phyloP scores from a whole-genome alignment of 176 grass and related monocot genomes.

The Guadua angustifolia region DNA sequence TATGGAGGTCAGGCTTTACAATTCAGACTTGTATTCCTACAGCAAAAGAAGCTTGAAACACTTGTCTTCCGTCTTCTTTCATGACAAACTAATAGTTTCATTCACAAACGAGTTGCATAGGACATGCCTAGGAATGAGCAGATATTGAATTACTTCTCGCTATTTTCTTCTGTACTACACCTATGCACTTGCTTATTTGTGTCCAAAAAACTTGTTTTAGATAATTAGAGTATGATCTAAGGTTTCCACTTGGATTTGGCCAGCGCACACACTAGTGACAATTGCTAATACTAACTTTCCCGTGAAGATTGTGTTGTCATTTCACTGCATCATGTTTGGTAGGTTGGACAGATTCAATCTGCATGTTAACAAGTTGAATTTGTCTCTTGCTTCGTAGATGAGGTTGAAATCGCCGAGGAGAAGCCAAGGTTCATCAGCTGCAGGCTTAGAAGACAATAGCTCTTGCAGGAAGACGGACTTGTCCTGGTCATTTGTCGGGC shows the following conservation, averaged over 20 bases:
- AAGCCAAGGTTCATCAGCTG: too few species aligned
- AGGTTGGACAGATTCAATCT: constrained; percentile 26
- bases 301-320: constrained; percentile 17
- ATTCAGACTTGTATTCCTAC: constrained; percentile 27
- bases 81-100: constrained; percentile 7
- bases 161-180: constrained; percentile 19
- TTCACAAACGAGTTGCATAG: neutral
- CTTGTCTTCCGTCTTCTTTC: constrained; percentile 2
- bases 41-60: constrained; percentile 25
- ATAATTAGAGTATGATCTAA: neutral
- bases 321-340: constrained; percentile 27
- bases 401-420: too few species aligned
- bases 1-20: constrained; percentile 20
- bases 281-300: constrained; percentile 22
- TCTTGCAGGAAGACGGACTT: too few species aligned
- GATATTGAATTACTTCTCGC: neutral
- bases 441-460: too few species aligned
- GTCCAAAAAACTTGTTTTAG: constrained; percentile 21
- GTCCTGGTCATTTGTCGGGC: too few species aligned
- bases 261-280: constrained; percentile 4
- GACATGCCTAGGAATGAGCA: constrained; percentile 11
- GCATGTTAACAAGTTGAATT: constrained; percentile 13
- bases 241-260: neutral
- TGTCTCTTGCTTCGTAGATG: too few species aligned
- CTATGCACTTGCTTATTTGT: constrained; percentile 20